Conservation (phyloP, 2,329 filamentous ascomycete species). For the Mollisia scopiformis region DNA sequence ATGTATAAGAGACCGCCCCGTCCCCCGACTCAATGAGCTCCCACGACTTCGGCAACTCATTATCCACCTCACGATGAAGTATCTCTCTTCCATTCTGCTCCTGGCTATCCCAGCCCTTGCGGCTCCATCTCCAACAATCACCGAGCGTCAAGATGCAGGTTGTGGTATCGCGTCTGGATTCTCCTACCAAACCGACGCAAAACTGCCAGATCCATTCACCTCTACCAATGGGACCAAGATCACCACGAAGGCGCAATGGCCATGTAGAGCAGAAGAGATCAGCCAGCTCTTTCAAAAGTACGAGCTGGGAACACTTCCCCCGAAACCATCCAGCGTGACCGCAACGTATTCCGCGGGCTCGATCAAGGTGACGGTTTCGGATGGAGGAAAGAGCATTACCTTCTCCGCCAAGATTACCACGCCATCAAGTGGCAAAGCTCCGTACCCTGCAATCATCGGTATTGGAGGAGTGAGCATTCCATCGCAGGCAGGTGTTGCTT, state of each 20-base stretch:
- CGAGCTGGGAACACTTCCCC: slow-evolving; percentile 53
- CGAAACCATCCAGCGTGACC: slow-evolving; percentile 49
- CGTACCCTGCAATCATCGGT: slow-evolving; percentile 60
- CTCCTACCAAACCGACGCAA: slow-evolving; percentile 18
- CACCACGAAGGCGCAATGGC: slow-evolving; percentile 48
- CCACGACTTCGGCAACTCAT: background rate
- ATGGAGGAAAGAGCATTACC: slow-evolving; percentile 48
- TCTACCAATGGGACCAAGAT: slow-evolving; percentile 46
- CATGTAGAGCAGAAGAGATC: slow-evolving; percentile 53
- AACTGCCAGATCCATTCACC: slow-evolving; percentile 49
- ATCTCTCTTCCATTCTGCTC: slow-evolving; percentile 14
- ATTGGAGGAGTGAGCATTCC: slow-evolving; percentile 59
- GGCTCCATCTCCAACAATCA: slow-evolving; percentile 9
- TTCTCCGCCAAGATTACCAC: slow-evolving; percentile 48
- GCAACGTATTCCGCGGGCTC: slow-evolving; percentile 46
- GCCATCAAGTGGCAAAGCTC: slow-evolving; percentile 44
- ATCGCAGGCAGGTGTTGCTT: slow-evolving; percentile 55
- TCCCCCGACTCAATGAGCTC: background rate
- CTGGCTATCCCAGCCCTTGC: slow-evolving; percentile 18
- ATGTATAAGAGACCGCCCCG: background rate
- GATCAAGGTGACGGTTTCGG: slow-evolving; percentile 48
- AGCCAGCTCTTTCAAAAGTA: slow-evolving; percentile 51
- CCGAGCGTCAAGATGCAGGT: slow-evolving; percentile 14
- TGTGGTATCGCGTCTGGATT: slow-evolving; percentile 19
- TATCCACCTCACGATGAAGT: slow-evolving; percentile 17